These are phyloP conservation scores for Metschnikowia drakensbergensis DNA, from an alignment of 805 yeast species.

Conservation along the genomic window DNA sequence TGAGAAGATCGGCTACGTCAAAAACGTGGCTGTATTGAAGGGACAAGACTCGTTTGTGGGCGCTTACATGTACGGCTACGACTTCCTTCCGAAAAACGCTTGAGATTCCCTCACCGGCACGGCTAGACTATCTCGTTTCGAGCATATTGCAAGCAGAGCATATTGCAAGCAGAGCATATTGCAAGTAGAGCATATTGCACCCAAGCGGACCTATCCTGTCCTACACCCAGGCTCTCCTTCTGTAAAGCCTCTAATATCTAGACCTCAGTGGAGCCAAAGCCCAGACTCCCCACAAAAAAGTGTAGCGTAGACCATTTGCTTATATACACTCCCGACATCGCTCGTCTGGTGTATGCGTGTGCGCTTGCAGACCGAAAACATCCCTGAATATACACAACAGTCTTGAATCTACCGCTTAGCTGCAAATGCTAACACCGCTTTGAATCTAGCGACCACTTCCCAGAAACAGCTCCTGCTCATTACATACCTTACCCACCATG, in stretches of 20 bases:
- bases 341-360: not conserved
- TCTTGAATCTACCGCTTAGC: constrained; percentile 27
- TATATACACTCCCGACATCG: not conserved
- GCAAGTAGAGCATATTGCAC: too few relatives aligned
- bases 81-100: constrained; percentile 25
- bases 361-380: not conserved
- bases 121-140: too few relatives aligned
- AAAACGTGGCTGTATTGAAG: constrained; percentile 68
- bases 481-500: constrained; percentile 25
- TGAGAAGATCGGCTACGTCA: constrained; percentile 69
- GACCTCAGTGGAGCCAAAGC: too few relatives aligned
- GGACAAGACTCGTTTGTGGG: constrained; percentile 63
- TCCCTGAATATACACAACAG: constrained; percentile 24
- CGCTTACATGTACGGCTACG: constrained; percentile 75
- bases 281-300: too few relatives aligned
- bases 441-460: not conserved
- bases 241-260: too few relatives aligned
- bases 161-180: too few relatives aligned
- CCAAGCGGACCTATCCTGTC: too few relatives aligned
- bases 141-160: too few relatives aligned
- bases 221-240: too few relatives aligned
- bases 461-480: not conserved
- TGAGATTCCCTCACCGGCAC: not conserved
- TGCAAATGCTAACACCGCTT: constrained; percentile 11
- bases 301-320: too few relatives aligned